Evolutionary conservation across 2,329 filamentous ascomycete species (phyloP).

Genomic region (Penicillium sp.): DNA sequence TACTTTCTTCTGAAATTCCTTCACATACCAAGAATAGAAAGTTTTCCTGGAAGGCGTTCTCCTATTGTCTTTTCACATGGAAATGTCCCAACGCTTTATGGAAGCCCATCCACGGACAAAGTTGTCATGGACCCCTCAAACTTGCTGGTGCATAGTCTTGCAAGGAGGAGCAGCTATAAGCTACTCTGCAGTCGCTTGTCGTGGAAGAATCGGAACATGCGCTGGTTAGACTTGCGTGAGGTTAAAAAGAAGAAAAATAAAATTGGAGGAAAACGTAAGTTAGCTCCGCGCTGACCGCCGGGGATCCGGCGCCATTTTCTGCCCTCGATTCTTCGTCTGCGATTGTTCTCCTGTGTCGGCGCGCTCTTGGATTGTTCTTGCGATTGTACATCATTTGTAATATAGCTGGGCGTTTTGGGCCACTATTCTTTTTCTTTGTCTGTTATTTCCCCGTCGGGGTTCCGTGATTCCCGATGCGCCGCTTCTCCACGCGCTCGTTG

Average conservation of each 20-base stretch:
- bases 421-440: conserved; percentile 4
- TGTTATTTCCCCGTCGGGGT: conserved; percentile 10
- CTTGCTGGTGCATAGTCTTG: conserved; percentile 44
- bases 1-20: too few relatives aligned
- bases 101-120: conserved; percentile 41
- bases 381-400: conserved; percentile 4
- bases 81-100: conserved; percentile 48
- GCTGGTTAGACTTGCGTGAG: conserved; percentile 34
- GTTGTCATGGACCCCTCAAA: conserved; percentile 47
- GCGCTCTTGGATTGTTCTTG: conserved; percentile 1
- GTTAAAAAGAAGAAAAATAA: conserved; percentile 19
- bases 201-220: conserved; percentile 24
- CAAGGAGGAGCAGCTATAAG: conserved; percentile 30
- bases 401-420: conserved; percentile 15
- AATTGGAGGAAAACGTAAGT: conserved; percentile 5
- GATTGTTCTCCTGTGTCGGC: conserved; percentile 14
- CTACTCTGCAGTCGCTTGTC: conserved; percentile 30
- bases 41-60: background rate
- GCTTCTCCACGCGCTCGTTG: conserved; percentile 36
- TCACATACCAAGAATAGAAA: background rate
- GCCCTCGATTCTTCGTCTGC: conserved; percentile 13
- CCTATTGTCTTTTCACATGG: background rate
- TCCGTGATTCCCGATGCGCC: conserved; percentile 29
- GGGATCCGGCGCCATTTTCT: conserved; percentile 3
- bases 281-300: conserved; percentile 15